These are phyloP conservation scores for Simplicillium sp. DNA, from an alignment of 2,329 filamentous ascomycete species.

Conservation along the genomic window DNA sequence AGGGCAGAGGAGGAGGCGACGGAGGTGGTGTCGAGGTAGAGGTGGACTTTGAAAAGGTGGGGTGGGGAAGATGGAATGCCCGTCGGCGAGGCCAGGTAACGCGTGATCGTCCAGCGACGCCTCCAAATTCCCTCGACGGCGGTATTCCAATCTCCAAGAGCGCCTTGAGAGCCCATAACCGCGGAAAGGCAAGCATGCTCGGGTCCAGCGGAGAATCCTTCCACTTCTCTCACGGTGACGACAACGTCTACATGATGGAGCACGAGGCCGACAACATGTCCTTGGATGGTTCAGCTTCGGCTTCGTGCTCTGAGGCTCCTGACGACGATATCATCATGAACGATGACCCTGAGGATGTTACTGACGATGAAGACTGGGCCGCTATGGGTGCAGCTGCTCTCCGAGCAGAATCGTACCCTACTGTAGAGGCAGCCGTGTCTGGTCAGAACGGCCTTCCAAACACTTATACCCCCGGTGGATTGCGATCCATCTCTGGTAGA, in stretches of 20 bases:
- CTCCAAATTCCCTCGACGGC: slow-evolving; percentile 30
- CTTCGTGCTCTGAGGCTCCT: slow-evolving; percentile 67
- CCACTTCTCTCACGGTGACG: slow-evolving; percentile 66
- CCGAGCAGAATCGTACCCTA: slow-evolving; percentile 55
- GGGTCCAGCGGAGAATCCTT: slow-evolving; percentile 61
- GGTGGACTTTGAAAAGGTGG: slow-evolving; percentile 87
- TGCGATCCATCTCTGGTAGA: slow-evolving; percentile 39
- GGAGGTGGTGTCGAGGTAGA: slow-evolving; percentile 56
- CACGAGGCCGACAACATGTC: slow-evolving; percentile 96
- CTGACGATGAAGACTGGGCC: slow-evolving; percentile 95
- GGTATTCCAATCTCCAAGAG: slow-evolving; percentile 48
- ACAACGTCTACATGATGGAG: slow-evolving; percentile 60
- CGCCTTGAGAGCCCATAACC: slow-evolving; percentile 31
- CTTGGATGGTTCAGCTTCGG: slow-evolving; percentile 58
- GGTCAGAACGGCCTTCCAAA: slow-evolving; percentile 31
- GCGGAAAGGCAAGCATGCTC: slow-evolving; percentile 38
- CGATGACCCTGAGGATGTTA: slow-evolving; percentile 75
- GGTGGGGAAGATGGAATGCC: slow-evolving; percentile 95
- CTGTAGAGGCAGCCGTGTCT: slow-evolving; percentile 45
- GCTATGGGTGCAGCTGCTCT: slow-evolving; percentile 79
- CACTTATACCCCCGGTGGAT: slow-evolving; percentile 36
- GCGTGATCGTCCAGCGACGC: slow-evolving; percentile 33
- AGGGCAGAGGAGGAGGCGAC: slow-evolving; percentile 59
- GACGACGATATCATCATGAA: slow-evolving; percentile 58
- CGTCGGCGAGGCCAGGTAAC: slow-evolving; percentile 56